Percentiles rank a stretch among this genome's conserved stretches.
These are phyloP conservation scores for Aaosphaeria pasadenensis DNA, from an alignment of 2,329 filamentous ascomycete species.

Conservation along the genomic window DNA sequence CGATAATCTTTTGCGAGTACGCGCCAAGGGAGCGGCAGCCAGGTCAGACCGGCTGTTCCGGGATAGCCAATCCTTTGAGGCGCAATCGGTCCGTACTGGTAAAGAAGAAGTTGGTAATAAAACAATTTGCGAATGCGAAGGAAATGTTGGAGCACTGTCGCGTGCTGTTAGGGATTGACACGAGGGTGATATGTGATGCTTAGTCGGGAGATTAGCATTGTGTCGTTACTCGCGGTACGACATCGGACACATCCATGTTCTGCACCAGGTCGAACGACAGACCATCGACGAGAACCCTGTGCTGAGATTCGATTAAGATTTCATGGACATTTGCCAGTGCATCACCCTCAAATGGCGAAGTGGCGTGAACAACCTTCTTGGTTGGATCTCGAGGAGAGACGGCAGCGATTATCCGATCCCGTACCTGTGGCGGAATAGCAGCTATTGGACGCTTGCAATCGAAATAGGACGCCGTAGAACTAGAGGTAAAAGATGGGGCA, in stretches of 20 bases:
- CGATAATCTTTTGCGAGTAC: not conserved
- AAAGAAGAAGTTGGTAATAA: conserved; percentile 11
- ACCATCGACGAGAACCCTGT: conserved; percentile 31
- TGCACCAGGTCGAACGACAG: conserved; percentile 34
- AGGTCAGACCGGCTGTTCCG: conserved; percentile 25
- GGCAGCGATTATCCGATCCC: conserved; percentile 27
- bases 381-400: conserved; percentile 19
- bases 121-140: not conserved
- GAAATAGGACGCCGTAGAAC: conserved; percentile 30
- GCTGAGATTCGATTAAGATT: conserved; percentile 29
- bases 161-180: not conserved
- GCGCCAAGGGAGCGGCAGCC: not conserved
- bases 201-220: conserved; percentile 15
- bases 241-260: conserved; percentile 21
- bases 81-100: not conserved
- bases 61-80: not conserved
- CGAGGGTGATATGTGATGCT: too few relatives aligned
- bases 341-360: conserved; percentile 31
- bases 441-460: conserved; percentile 25
- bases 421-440: conserved; percentile 19
- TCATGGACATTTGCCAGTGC: conserved; percentile 28
- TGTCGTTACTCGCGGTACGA: conserved; percentile 12
- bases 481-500: conserved; percentile 28
- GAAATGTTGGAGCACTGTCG: not conserved
- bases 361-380: conserved; percentile 23